Evolutionary conservation across 495 filamentous ascomycete genomes (phyloP), one percentile per base, ranked within the genome.

Genomic region (Penicillium paradoxum): DNA sequence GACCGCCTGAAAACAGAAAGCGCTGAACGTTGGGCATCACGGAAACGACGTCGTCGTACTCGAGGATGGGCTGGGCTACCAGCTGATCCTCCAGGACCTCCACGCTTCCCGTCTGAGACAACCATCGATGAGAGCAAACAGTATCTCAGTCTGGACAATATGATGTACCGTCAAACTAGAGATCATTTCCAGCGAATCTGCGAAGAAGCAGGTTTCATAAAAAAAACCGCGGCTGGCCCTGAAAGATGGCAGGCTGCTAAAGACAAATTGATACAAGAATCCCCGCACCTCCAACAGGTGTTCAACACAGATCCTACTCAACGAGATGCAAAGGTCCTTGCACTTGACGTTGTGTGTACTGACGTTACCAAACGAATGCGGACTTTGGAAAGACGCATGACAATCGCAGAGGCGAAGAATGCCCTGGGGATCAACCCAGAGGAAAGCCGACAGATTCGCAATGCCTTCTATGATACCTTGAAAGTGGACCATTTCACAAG

Each of bases 331-430:
- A 84, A 85, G 36, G 72, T 74, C 17, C 77, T 88, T 45, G 84
- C 88, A 1, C 72, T 93, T 7, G 89, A 93, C 68, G 78, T 89
- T 22, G 82, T 93, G 21, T 89, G 85, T 59, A 83, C 76, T n/a
- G 87, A 91, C 65, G 86, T 91, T 42, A 90, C 86, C 8, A 93
- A 93, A 67, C 73, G 84, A 21, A 86, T 91, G 76, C 77, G 89
- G 34, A 84, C 78, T 1, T 48, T 80, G 25, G 77, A 81, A 48
- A 72, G 71, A n/a, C 70, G 74, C 24, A 82, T 91, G 73, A 85
- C 82, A 3, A 79, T 90, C 40, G 79, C 81, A 27, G 85, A 90
- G 53, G 87, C 87, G 17, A 90, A 90, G 60, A 85, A 83, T 53
- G 71, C 79, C 6, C 77, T 93, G 13, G 82, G 81, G 2, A 70